phyloP scores from a whole-genome alignment of 2,329 filamentous ascomycete species.

The Hypomyces perniciosus region DNA sequence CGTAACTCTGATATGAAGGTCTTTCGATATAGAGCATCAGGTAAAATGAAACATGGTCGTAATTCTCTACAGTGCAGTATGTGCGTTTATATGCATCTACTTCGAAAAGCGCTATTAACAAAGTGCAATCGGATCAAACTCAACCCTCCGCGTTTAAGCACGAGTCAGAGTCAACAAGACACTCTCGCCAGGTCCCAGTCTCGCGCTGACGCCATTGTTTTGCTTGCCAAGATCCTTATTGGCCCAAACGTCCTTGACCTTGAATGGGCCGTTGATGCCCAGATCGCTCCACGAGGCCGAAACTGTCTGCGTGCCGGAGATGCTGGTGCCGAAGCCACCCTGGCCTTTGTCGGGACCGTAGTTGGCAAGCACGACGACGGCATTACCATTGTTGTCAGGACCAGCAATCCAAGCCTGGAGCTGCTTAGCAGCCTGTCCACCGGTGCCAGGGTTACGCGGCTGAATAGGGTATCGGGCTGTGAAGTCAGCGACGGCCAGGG shows the following conservation, averaged over 20 bases:
- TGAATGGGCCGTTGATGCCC: conserved; percentile 10
- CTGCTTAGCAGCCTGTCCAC: conserved; percentile 15
- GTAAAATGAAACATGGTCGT: no score
- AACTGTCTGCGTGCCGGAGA: conserved; percentile 9
- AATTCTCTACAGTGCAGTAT: no score
- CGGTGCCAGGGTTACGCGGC: conserved; percentile 16
- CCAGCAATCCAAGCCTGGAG: conserved; percentile 19
- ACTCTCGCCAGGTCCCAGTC: conserved; percentile 11
- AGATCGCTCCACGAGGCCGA: conserved; percentile 14
- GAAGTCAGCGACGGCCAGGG: conserved; percentile 15
- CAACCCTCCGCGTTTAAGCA: neutral
- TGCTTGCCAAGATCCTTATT: conserved; percentile 12
- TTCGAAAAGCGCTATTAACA: no score
- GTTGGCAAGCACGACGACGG: conserved; percentile 17
- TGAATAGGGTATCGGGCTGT: conserved; percentile 15
- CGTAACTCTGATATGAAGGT: no score
- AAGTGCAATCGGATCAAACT: no score
- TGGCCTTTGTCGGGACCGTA: conserved; percentile 17
- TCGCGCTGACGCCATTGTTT: conserved; percentile 1
- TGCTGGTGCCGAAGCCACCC: conserved; percentile 13
- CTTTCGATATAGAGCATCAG: no score
- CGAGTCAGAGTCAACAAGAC: conserved; percentile 10
- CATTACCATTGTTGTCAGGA: conserved; percentile 10
- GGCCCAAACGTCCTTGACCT: conserved; percentile 14
- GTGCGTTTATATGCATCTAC: no score